Base-by-base conservation (phyloP, 225 moss, liverwort and hornwort species). In the Marchantia polymorpha region DNA sequence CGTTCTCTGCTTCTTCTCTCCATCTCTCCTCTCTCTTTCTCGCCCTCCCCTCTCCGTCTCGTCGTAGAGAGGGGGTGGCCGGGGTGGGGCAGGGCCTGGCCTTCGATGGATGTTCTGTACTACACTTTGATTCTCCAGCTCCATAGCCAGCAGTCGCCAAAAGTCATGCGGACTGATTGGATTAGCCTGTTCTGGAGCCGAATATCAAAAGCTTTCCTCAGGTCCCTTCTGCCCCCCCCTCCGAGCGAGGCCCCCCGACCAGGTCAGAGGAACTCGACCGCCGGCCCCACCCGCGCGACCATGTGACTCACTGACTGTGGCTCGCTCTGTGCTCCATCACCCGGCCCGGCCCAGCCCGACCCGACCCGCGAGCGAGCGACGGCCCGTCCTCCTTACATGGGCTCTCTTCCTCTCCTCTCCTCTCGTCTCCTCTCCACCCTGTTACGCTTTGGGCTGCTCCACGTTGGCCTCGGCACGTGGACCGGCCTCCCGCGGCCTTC, bases 21-120 rank as follows among this genome's bases (percentile, higher is more conserved):
- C 39, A 39, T 39, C 39, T 39, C 39, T 39, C 39, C 39, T 5
- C 39, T 5, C 5, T 5, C 39, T 39, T 39, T 47, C 46, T 2
- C 9, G 46, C 4, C 7, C 29, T 47, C 12, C 64, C 27, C 64
- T 19, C 69, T 19, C 4, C 69, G 15, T 25, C 64, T 64, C 64
- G 26, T 48, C 39, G 69, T 69, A 69, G 69, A 69, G 69, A 69
- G 69, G 69, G 69, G 69, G 69, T 69, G 69, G 65, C 19, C 19
- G 3, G 8, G 16, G 69, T 19, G 46, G 69, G 47, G 39, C 69
- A 64, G 64, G 69, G 19, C 19, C 46, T 69, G 69, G 19, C 19
- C 46, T 69, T 69, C 39, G 20, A 17, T 47, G 69, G 46, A 69
- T 69, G 39, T 69, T 64, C 68, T 69, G 39, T 69, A 39, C 68